phyloP scores from a whole-genome alignment of 1,139 yeast genomes.

The Meyerozyma athensensis region DNA sequence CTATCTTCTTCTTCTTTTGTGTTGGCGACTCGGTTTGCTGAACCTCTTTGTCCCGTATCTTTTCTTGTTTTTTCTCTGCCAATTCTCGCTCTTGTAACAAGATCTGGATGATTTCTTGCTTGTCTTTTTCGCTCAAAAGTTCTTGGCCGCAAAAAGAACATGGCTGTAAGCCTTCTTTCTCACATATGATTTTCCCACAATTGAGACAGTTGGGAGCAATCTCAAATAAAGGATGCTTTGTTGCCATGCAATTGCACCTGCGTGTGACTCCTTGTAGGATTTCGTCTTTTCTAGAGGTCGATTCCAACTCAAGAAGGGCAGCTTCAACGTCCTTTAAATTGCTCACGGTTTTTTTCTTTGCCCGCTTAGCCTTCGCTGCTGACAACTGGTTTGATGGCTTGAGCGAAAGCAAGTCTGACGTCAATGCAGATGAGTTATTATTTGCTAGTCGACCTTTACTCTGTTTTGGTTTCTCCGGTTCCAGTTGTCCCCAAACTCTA shows the following conservation, averaged over 20 bases:
- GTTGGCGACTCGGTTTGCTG: conserved; percentile 16
- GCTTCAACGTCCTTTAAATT: conserved; percentile 57
- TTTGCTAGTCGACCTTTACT: conserved; percentile 17
- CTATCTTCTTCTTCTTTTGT: conserved; percentile 38
- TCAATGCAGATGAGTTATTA: conserved; percentile 25
- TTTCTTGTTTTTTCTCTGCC: conserved; percentile 13
- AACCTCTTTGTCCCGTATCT: conserved; percentile 14
- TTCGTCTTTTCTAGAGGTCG: conserved; percentile 10
- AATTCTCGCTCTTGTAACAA: conserved; percentile 46
- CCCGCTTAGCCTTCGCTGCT: conserved; percentile 23
- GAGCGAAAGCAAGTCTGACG: conserved; percentile 33
- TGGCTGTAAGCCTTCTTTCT: conserved; percentile 83
- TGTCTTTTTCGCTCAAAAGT: conserved; percentile 57
- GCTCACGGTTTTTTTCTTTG: conserved; percentile 37
- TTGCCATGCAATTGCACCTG: conserved; percentile 76
- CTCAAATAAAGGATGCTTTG: conserved; percentile 82
- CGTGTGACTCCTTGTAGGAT: conserved; percentile 12
- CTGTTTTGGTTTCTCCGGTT: conserved; percentile 19
- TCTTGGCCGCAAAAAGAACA: conserved; percentile 80
- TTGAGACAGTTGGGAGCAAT: conserved; percentile 89
- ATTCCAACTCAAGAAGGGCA: conserved; percentile 33
- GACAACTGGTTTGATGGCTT: conserved; percentile 20
- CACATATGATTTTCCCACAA: conserved; percentile 92
- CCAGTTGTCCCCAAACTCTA: conserved; percentile 4
- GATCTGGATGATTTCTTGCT: conserved; percentile 49